phyloP scores from a whole-genome alignment of 78 protist genomes.

The Dictyostelium firmibasis region DNA sequence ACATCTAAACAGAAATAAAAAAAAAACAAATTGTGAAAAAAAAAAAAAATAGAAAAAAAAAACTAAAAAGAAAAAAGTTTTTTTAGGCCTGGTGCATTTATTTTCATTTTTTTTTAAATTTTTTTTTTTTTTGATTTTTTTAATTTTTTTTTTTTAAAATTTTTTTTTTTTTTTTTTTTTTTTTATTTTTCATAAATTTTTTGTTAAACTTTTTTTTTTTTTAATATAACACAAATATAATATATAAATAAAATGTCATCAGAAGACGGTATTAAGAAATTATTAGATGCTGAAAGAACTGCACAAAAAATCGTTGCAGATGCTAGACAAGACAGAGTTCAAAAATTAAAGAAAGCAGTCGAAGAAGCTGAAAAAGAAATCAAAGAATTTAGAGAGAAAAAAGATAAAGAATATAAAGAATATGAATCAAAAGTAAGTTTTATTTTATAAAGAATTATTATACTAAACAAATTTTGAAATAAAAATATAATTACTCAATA shows the following conservation, averaged over 20 bases:
- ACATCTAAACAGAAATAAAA: too few relatives aligned
- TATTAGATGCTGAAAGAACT: slow-evolving; percentile 56
- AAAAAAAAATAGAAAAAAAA: not conserved
- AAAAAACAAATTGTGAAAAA: not conserved
- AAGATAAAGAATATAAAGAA: slow-evolving; percentile 62
- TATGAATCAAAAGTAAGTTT: slow-evolving; percentile 56
- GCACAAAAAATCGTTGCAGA: slow-evolving; percentile 60
- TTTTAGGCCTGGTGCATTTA: not conserved
- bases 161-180: not conserved
- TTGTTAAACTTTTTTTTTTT: not conserved
- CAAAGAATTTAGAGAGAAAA: slow-evolving; percentile 46
- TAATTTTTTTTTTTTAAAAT: not conserved
- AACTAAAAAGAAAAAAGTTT: not conserved
- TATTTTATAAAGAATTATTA: too few relatives aligned
- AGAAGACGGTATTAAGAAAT: slow-evolving; percentile 72
- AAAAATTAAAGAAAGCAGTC: slow-evolving; percentile 65
- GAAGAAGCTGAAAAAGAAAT: slow-evolving; percentile 72
- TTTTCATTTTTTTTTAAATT: not conserved
- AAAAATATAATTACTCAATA: too few relatives aligned
- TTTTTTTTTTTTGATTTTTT: not conserved
- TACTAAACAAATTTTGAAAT: too few relatives aligned
- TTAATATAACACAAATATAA: not conserved
- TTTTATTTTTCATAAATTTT: not conserved
- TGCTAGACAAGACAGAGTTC: slow-evolving; percentile 62
- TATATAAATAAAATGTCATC: not conserved